Conservation (phyloP, 257 asterid genomes). For the Salvia rosmarinus region DNA sequence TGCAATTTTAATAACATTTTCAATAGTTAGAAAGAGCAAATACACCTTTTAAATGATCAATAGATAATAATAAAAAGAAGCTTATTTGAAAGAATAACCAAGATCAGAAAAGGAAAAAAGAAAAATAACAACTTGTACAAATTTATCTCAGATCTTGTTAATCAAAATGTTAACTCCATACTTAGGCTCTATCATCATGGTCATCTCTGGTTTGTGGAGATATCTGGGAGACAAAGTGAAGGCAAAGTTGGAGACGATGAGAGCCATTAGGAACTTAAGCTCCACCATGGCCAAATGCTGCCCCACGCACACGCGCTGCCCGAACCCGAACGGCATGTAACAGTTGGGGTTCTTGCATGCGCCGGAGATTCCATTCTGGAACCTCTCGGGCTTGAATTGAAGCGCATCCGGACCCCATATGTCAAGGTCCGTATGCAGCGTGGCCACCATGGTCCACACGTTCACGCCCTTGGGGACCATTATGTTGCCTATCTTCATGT, state of each 20-base stretch:
- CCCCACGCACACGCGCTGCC: slow-evolving; percentile 53
- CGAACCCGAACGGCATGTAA: slow-evolving; percentile 54
- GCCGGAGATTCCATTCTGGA: slow-evolving; percentile 49
- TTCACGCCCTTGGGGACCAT: slow-evolving; percentile 49
- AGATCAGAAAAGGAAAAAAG: too few relatives aligned
- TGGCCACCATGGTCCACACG: slow-evolving; percentile 47
- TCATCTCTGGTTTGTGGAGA: slow-evolving; percentile 49
- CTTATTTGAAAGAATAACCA: too few relatives aligned
- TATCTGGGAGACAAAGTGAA: slow-evolving; percentile 48
- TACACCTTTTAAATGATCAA: too few relatives aligned
- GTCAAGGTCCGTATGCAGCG: slow-evolving; percentile 44
- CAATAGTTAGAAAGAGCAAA: too few relatives aligned
- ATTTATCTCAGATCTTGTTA: slow-evolving; percentile 35
- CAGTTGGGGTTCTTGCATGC: slow-evolving; percentile 53
- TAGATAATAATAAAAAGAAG: too few relatives aligned
- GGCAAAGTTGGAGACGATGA: slow-evolving; percentile 42
- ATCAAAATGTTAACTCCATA: slow-evolving; percentile 45
- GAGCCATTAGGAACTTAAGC: slow-evolving; percentile 47
- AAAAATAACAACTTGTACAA: too few relatives aligned
- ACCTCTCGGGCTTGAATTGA: slow-evolving; percentile 50
- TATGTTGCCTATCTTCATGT: slow-evolving; percentile 41
- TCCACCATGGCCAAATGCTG: slow-evolving; percentile 58
- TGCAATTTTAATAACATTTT: too few relatives aligned
- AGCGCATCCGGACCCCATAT: slow-evolving; percentile 57
- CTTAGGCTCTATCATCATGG: slow-evolving; percentile 46